phyloP scores from a whole-genome alignment of 2,329 filamentous ascomycete genomes.

The Verticillium longisporum region DNA sequence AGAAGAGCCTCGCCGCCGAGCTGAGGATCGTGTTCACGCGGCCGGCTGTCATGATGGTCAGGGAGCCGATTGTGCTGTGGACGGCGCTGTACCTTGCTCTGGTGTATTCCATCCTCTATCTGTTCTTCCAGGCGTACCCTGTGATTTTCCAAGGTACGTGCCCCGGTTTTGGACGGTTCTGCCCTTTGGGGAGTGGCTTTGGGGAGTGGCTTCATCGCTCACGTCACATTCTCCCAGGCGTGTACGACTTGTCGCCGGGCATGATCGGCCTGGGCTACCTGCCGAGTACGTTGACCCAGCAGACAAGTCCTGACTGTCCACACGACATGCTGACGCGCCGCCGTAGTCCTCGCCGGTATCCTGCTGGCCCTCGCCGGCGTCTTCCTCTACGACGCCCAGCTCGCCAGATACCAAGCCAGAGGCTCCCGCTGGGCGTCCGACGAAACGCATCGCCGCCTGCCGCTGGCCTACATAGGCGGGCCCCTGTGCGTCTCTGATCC shows the following conservation, averaged over 20 bases:
- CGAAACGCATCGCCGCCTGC: conserved; percentile 24
- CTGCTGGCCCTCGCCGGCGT: conserved; percentile 16
- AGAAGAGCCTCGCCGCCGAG: conserved; percentile 53
- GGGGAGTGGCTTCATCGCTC: not conserved
- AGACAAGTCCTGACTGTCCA: too few relatives aligned
- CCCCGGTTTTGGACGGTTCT: too few relatives aligned
- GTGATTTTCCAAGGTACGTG: conserved; percentile 51
- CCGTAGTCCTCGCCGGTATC: conserved; percentile 17
- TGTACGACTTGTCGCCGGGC: conserved; percentile 59
- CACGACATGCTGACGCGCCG: not conserved
- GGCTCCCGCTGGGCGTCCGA: conserved; percentile 21
- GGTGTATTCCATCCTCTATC: conserved; percentile 59
- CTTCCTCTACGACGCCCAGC: conserved; percentile 18
- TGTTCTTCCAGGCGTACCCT: conserved; percentile 72
- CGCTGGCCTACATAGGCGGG: conserved; percentile 50
- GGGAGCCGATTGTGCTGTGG: conserved; percentile 67
- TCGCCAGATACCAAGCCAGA: conserved; percentile 15
- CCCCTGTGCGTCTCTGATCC: conserved; percentile 38
- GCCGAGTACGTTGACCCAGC: conserved; percentile 27
- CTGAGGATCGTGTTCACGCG: conserved; percentile 64
- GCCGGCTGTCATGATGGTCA: conserved; percentile 64
- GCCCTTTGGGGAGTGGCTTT: not conserved
- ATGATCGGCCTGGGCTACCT: conserved; percentile 62
- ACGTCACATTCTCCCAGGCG: not conserved
- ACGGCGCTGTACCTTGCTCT: conserved; percentile 66